Percentiles rank a stretch among this genome's conserved stretches.
These are phyloP conservation scores for Myxozyma udenii DNA, from an alignment of 805 yeast species.

Conservation along the genomic window DNA sequence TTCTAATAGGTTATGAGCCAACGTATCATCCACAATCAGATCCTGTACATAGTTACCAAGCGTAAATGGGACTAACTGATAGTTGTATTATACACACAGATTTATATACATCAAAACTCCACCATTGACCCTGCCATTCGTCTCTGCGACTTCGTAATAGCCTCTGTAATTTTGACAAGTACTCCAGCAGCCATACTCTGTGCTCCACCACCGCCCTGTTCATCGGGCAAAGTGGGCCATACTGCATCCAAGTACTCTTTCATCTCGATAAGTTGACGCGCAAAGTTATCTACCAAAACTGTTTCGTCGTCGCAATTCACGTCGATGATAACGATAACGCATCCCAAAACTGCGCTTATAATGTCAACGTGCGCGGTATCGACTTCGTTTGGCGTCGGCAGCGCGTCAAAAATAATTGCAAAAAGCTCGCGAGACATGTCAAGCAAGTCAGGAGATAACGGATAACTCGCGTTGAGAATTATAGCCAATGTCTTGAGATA, in stretches of 20 bases:
- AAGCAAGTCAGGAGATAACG: conserved; percentile 47
- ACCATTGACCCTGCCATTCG: conserved; percentile 9
- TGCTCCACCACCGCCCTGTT: conserved; percentile 26
- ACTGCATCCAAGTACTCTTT: conserved; percentile 35
- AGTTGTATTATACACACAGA: too few relatives aligned
- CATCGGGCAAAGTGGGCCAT: conserved; percentile 38
- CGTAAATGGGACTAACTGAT: too few relatives aligned
- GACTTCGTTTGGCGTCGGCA: neutral
- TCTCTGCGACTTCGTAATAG: conserved; percentile 33
- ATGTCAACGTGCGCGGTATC: neutral
- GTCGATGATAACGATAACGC: conserved; percentile 36
- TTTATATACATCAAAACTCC: neutral
- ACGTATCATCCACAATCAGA: too few relatives aligned
- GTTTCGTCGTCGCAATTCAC: conserved; percentile 31
- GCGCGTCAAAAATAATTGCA: conserved; percentile 30
- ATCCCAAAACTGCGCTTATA: conserved; percentile 33
- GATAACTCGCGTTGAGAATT: conserved; percentile 57
- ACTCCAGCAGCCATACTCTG: conserved; percentile 38
- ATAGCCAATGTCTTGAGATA: conserved; percentile 57
- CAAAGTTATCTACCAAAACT: conserved; percentile 31
- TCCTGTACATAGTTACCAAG: too few relatives aligned
- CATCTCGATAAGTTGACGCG: conserved; percentile 36
- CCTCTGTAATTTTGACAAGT: conserved; percentile 32
- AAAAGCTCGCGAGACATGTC: conserved; percentile 60
- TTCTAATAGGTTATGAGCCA: too few relatives aligned